Conservation (phyloP, 2,329 filamentous ascomycete species). For the Exophiala viscosa region DNA sequence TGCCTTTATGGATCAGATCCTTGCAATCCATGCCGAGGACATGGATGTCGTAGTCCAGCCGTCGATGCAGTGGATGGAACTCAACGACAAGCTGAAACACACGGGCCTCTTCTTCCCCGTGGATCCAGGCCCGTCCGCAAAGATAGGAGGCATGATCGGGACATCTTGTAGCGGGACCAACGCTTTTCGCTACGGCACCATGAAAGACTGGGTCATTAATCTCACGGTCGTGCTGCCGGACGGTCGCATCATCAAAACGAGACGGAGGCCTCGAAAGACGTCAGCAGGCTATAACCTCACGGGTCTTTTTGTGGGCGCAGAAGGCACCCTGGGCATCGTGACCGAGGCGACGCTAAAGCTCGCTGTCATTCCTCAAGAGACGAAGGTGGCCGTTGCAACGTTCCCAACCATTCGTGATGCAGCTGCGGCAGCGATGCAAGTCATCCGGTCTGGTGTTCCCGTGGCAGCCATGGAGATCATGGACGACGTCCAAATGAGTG, state of each 20-base stretch:
- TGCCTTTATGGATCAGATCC: slow-evolving; percentile 75
- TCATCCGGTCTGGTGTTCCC: slow-evolving; percentile 72
- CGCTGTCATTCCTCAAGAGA: slow-evolving; percentile 69
- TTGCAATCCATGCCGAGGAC: slow-evolving; percentile 76
- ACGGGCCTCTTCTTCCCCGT: slow-evolving; percentile 86
- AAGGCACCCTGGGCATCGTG: slow-evolving; percentile 75
- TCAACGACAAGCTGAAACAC: slow-evolving; percentile 71
- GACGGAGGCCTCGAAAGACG: slow-evolving; percentile 71
- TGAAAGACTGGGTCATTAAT: slow-evolving; percentile 73
- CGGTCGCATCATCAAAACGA: slow-evolving; percentile 65
- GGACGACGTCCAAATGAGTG: slow-evolving; percentile 83
- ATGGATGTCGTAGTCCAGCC: slow-evolving; percentile 94
- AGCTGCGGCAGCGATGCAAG: slow-evolving; percentile 66
- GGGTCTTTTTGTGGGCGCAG: slow-evolving; percentile 72
- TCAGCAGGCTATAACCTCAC: slow-evolving; percentile 82
- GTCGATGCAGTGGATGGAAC: slow-evolving; percentile 80
- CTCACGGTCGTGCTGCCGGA: slow-evolving; percentile 68
- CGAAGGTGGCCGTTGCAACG: slow-evolving; percentile 72
- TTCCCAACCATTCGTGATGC: slow-evolving; percentile 76
- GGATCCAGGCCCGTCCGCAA: slow-evolving; percentile 69
- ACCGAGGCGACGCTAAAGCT: slow-evolving; percentile 81
- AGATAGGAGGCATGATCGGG: slow-evolving; percentile 60
- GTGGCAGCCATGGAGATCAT: slow-evolving; percentile 80
- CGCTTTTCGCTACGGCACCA: slow-evolving; percentile 64
- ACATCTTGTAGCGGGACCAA: slow-evolving; percentile 65